A percentile compares a stretch with the other conserved stretches of the same genome.
Evolutionary conservation across 2,329 filamentous ascomycete genomes (phyloP).

Genomic region (Blastomyces silverae): DNA sequence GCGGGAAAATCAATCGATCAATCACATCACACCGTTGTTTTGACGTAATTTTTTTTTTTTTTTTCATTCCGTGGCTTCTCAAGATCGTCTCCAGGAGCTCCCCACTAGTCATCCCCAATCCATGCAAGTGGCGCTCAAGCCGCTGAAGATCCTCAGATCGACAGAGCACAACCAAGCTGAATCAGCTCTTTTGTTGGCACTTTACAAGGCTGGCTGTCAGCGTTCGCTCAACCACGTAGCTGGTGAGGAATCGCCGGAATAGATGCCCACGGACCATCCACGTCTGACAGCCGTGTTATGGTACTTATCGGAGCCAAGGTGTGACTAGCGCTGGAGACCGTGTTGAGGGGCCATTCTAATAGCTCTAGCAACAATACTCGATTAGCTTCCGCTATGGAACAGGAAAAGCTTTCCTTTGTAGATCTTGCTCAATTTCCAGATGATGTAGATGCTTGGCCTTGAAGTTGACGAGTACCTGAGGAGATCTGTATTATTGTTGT

Average conservation of each 20-base stretch:
- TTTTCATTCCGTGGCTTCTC: neutral
- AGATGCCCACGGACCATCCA: neutral
- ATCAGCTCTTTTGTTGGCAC: neutral
- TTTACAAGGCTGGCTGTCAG: too few relatives aligned
- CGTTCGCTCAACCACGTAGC: neutral
- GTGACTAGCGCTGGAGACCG: neutral
- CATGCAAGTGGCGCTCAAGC: neutral
- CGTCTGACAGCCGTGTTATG: neutral
- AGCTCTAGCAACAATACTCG: neutral
- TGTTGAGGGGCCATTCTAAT: too few relatives aligned
- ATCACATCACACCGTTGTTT: neutral
- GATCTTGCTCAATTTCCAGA: conserved; percentile 1
- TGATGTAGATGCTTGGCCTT: neutral
- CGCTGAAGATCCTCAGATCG: neutral
- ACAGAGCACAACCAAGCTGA: neutral
- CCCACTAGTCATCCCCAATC: neutral
- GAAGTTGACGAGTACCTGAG: neutral
- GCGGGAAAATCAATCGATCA: neutral
- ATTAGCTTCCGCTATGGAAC: neutral
- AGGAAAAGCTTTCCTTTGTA: neutral
- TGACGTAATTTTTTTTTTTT: too few relatives aligned
- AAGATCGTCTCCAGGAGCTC: neutral
- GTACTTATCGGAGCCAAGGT: neutral
- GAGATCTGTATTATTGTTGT: neutral
- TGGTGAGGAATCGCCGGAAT: neutral